phyloP scores from a whole-genome alignment of 768 basidiomycete genomes.

The Crucibulum laeve region DNA sequence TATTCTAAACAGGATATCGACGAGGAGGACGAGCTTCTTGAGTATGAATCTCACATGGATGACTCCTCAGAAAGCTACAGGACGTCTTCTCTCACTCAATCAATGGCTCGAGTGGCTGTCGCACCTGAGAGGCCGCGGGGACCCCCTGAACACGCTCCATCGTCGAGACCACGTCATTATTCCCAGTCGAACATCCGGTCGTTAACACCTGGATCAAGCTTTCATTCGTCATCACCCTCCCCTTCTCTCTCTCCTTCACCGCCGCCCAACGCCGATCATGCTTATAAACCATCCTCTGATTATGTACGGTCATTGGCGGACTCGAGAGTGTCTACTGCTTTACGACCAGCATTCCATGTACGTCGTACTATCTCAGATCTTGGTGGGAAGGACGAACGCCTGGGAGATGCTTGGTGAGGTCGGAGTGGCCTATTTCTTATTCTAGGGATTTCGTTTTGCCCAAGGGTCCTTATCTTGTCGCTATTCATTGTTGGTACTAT shows the following conservation, averaged over 20 bases:
- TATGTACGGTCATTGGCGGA: conserved; percentile 24
- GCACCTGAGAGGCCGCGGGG: neutral
- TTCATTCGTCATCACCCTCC: conserved; percentile 13
- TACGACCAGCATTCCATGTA: conserved; percentile 26
- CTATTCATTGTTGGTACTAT: too few relatives aligned
- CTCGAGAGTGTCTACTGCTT: conserved; percentile 27
- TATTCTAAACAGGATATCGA: conserved; percentile 8
- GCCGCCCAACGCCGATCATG: conserved; percentile 9
- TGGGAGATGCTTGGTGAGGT: conserved; percentile 2
- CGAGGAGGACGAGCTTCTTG: conserved; percentile 17
- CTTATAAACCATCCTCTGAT: conserved; percentile 25
- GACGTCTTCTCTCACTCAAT: conserved; percentile 7
- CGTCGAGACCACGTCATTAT: neutral
- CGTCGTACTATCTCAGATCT: neutral
- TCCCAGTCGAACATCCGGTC: conserved; percentile 1
- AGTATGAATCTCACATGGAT: conserved; percentile 13
- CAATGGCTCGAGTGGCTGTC: conserved; percentile 6
- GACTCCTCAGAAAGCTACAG: conserved; percentile 5
- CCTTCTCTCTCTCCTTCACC: conserved; percentile 13
- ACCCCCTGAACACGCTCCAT: neutral
- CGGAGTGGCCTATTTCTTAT: too few relatives aligned
- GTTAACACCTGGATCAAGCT: conserved; percentile 12
- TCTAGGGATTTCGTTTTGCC: too few relatives aligned
- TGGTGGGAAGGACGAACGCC: neutral
- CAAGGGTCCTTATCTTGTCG: too few relatives aligned